Evolutionary conservation across 73 alveolate species (phyloP), one percentile per base, ranked within the genome.

Genomic region (Paraurostyla sp.): DNA sequence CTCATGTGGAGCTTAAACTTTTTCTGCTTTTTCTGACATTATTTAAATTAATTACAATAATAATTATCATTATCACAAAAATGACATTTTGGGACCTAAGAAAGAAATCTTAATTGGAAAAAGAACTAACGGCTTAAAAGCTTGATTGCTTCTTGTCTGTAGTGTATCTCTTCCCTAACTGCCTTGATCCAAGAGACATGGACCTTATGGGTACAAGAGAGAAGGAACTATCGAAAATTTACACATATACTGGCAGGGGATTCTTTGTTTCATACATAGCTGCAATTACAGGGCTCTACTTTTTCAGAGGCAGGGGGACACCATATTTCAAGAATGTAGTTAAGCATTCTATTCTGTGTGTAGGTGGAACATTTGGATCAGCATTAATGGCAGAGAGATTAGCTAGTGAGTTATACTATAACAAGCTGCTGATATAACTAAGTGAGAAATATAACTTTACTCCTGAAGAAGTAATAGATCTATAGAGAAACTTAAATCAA

Each of bases 101-200:
- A 36, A 65, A 59, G 50, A 35, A 62, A 49, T n/a, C 81, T n/a
- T 25, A n/a, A 23, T 38, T 57, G 0, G 46, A 89, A 33, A 60
- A 33, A 59, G 95, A 89, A 75, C 30, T 41, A 22, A 76, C 88
- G 7, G 95, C 95, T 0, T 18, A 40, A 23, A 43, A 92, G 35
- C 89, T 89, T 0, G 95, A 89, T 42, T 89, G 92, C 71, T 89
- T 89, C 86, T 32, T 89, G 45, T 58, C 95, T 7, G 78, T 89
- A 4, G 85, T 83, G 15, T 89, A 89, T 38, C 60, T 81, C 38
- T 89, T 78, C 51, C 95, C 95, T 36, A 32, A 89, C 20, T 45
- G 76, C 27, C 76, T 89, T 50, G 85, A 81, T 33, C 63, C 76
- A 16, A 1, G 81, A 1, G 95, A 89, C 50, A 62, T 89, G 75